Percentiles rank a stretch among this genome's conserved stretches.
Conservation (phyloP, 768 basidiomycete genomes). For the Mycena epipterygia region DNA sequence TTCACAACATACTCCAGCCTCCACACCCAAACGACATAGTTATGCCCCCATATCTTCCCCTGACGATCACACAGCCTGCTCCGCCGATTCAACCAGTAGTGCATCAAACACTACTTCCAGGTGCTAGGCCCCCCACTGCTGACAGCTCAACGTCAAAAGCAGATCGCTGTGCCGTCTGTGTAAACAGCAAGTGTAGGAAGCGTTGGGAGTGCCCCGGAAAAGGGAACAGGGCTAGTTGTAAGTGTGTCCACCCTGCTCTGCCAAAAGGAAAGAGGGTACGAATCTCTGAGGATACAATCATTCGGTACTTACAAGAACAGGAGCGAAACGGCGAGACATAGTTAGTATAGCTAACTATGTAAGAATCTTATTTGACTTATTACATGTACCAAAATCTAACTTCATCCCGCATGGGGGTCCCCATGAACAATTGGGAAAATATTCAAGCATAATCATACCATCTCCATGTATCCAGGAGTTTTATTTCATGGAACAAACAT, state of each 20-base stretch:
- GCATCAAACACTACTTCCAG: not conserved
- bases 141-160: not conserved
- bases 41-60: not conserved
- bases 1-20: not conserved
- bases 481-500: too few relatives aligned
- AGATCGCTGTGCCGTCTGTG: not conserved
- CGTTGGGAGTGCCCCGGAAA: not conserved
- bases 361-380: not conserved
- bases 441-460: too few relatives aligned
- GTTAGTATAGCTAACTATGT: not conserved
- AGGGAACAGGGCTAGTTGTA: not conserved
- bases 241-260: not conserved
- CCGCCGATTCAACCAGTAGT: not conserved
- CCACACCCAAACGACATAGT: not conserved
- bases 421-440: too few relatives aligned
- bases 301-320: not conserved
- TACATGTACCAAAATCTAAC: not conserved
- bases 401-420: too few relatives aligned
- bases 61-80: not conserved
- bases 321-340: not conserved
- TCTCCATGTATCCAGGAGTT: too few relatives aligned
- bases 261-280: not conserved
- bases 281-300: not conserved
- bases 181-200: not conserved
- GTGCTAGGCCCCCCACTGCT: not conserved